Evolutionary conservation across 306 rosid species (phyloP), one percentile per base, ranked within the genome.

Genomic region (Urtica urens): DNA sequence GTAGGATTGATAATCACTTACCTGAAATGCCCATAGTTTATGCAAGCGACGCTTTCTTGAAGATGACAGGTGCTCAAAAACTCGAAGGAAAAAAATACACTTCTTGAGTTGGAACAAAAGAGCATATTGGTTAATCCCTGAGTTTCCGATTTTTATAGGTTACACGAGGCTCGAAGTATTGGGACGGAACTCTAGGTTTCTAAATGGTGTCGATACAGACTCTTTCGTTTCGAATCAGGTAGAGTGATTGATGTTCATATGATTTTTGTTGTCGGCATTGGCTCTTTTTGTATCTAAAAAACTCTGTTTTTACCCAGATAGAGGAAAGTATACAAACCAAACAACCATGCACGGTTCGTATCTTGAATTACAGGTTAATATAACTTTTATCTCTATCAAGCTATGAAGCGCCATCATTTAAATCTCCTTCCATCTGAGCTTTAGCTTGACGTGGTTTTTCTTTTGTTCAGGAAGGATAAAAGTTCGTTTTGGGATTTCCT

Each of bases 281-380:
- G 13, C 47, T 54, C 64, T 54, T 43, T 24, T 52, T 47, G 23
- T 28, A 46, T 47, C 27, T 31, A 38, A 63, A n/a, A n/a, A 51
- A 28, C 52, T 53, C 15, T 30, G 19, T 48, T 65, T 64, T 60
- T 67, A 26, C 61, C 26, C 81, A 92, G 99, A 77, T 92, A 63
- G 72, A 74, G 74, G 93, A 85, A 62, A 77, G 81, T 72, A 51
- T 92, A 68, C 63, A 58, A 63, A 30, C 51, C 43, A 77, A 79
- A 51, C 82, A 62, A 70, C 76, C 90, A 52, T 77, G 96, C 78
- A 85, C 99, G 58, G 90, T 84, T 67, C 87, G 77, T 74, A 75
- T 85, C 65, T 79, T 92, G 83, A 92, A 78, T 79, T 92, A 85
- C 96, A 92, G 99, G 99, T 92, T 73, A 39, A 78, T 57, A 60